These are phyloP conservation scores for Terfezia boudieri DNA, from an alignment of 495 filamentous ascomycete genomes.

Conservation along the genomic window DNA sequence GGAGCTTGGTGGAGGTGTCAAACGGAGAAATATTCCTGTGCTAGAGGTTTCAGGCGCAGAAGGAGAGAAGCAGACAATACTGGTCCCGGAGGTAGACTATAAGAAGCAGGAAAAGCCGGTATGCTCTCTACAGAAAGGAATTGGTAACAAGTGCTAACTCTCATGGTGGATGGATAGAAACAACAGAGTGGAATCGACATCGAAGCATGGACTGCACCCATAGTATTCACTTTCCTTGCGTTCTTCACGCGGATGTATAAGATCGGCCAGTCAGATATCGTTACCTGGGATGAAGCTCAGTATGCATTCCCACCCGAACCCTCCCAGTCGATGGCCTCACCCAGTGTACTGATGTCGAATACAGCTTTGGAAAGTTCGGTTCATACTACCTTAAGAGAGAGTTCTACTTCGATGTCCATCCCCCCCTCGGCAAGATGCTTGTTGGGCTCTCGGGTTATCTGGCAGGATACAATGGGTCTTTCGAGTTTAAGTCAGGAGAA, in stretches of 20 bases:
- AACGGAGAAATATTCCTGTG: slow-evolving; percentile 50
- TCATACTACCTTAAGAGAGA: slow-evolving; percentile 97
- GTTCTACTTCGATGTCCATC: slow-evolving; percentile 98
- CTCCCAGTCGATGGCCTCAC: not conserved
- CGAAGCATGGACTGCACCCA: slow-evolving; percentile 67
- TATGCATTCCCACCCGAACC: slow-evolving; percentile 26
- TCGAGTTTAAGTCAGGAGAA: slow-evolving; percentile 98
- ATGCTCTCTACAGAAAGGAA: slow-evolving; percentile 1
- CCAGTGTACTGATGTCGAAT: slow-evolving; percentile 1
- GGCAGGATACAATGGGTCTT: slow-evolving; percentile 95
- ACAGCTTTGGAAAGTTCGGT: slow-evolving; percentile 94
- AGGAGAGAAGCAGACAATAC: slow-evolving; percentile 20
- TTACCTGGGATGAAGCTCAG: slow-evolving; percentile 98
- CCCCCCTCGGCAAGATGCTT: slow-evolving; percentile 92
- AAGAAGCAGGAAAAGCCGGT: slow-evolving; percentile 51
- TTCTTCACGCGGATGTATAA: slow-evolving; percentile 91
- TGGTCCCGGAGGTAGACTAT: slow-evolving; percentile 26
- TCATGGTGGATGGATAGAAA: not conserved
- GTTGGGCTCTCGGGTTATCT: slow-evolving; percentile 89
- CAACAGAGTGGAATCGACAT: slow-evolving; percentile 8
- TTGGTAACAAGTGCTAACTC: too few relatives aligned
- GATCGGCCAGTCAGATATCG: slow-evolving; percentile 85
- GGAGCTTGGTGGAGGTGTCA: slow-evolving; percentile 18
- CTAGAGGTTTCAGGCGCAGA: slow-evolving; percentile 14
- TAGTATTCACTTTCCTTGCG: slow-evolving; percentile 68